Evolutionary conservation across 257 asterid species (phyloP).

Genomic region (Rauvolfia tetraphylla): DNA sequence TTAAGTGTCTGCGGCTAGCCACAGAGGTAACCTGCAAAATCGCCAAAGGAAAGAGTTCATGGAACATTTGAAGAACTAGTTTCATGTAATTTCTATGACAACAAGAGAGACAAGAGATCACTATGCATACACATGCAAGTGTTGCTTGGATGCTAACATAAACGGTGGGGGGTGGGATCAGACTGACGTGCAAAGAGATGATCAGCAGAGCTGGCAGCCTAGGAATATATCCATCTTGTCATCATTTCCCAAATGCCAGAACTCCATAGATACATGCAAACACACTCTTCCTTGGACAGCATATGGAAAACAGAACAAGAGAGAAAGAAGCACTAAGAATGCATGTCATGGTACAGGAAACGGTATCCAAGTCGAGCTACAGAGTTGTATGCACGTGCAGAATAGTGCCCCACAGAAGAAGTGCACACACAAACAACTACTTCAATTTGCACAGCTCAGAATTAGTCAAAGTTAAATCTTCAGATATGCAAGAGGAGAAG

Average conservation of each 20-base stretch:
- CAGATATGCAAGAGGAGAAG: conserved; percentile 1
- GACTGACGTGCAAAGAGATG: conserved; percentile 4
- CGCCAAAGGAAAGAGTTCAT: background rate
- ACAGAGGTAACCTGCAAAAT: background rate
- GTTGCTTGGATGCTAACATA: background rate
- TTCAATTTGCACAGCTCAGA: background rate
- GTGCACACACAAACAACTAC: background rate
- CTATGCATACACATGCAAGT: background rate
- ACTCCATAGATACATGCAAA: background rate
- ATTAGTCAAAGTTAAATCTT: conserved; percentile 1
- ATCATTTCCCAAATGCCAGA: background rate
- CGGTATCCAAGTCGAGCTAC: background rate
- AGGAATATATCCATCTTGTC: background rate
- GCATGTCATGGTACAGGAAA: background rate
- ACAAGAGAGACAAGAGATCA: background rate
- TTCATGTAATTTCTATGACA: background rate
- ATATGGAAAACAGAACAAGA: background rate
- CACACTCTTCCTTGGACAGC: background rate
- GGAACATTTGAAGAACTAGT: background rate
- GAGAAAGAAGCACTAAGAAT: background rate
- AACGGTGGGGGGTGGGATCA: background rate
- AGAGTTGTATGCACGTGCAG: background rate
- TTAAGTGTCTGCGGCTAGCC: background rate
- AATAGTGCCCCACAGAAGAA: background rate
- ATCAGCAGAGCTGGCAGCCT: conserved; percentile 8